phyloP scores from a whole-genome alignment of 257 asterid genomes.

The Sherardia arvensis region DNA sequence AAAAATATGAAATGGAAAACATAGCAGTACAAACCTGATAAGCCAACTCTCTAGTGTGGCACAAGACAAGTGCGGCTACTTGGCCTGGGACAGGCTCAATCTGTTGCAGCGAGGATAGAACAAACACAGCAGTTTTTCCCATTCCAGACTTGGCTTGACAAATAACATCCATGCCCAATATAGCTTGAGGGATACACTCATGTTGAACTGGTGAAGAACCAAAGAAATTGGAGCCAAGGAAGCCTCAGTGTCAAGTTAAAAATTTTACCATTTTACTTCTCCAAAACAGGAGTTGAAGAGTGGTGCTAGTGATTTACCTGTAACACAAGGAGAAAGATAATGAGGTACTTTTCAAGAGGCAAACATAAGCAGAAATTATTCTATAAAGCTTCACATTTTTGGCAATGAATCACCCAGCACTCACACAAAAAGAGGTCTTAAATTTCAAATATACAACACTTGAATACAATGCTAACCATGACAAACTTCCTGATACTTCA shows the following conservation, averaged over 20 bases:
- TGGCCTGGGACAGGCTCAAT: slow-evolving; percentile 84
- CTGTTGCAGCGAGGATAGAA: slow-evolving; percentile 82
- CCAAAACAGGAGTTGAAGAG: slow-evolving; percentile 57
- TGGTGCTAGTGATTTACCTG: slow-evolving; percentile 73
- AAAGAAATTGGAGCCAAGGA: slow-evolving; percentile 65
- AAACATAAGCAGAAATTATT: too few species aligned
- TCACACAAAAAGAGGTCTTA: too few species aligned
- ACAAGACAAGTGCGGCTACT: slow-evolving; percentile 78
- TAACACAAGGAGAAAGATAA: slow-evolving; percentile 3
- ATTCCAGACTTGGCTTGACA: slow-evolving; percentile 97
- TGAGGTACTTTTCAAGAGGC: neutral
- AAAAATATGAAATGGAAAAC: neutral
- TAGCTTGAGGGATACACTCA: slow-evolving; percentile 96
- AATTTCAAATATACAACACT: neutral
- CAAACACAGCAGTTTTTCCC: slow-evolving; percentile 96
- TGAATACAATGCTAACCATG: too few species aligned
- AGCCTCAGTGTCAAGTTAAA: slow-evolving; percentile 76
- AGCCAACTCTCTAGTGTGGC: slow-evolving; percentile 84
- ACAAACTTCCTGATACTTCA: too few species aligned
- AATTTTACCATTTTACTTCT: slow-evolving; percentile 65
- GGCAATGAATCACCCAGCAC: neutral
- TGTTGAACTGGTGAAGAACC: slow-evolving; percentile 95
- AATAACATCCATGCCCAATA: slow-evolving; percentile 89
- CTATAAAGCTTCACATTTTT: too few species aligned
- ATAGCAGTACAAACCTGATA: slow-evolving; percentile 44